These are phyloP conservation scores for Pleurotus djamor DNA, from an alignment of 768 basidiomycete species.

Conservation along the genomic window DNA sequence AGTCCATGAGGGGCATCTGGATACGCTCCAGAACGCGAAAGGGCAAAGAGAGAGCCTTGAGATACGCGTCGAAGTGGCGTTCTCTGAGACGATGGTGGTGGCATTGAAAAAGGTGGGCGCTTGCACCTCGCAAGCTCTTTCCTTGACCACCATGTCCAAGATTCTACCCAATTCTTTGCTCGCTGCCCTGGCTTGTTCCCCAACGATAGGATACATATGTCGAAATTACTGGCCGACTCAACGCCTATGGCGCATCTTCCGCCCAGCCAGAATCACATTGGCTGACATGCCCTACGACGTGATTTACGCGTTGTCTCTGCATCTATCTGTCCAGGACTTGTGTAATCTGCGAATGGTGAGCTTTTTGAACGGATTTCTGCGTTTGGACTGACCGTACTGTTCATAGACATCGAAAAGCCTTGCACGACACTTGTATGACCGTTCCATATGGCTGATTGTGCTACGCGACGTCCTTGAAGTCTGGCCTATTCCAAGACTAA, in stretches of 20 bases:
- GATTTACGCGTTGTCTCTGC: neutral
- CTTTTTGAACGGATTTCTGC: too few relatives aligned
- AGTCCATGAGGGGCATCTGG: conserved; percentile 81
- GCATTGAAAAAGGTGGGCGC: neutral
- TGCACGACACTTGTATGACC: neutral
- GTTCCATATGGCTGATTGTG: conserved; percentile 1
- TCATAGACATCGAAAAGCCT: neutral
- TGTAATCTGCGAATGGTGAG: neutral
- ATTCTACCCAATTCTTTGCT: too few relatives aligned
- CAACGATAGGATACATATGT: too few relatives aligned
- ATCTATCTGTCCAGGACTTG: neutral
- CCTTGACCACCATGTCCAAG: too few relatives aligned
- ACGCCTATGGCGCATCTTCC: too few relatives aligned
- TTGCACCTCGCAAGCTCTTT: too few relatives aligned
- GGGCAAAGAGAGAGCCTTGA: conserved; percentile 84
- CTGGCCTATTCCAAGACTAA: neutral
- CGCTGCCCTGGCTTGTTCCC: too few relatives aligned
- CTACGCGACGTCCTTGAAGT: neutral
- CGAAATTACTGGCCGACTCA: too few relatives aligned
- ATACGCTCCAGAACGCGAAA: conserved; percentile 74
- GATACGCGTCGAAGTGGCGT: conserved; percentile 90
- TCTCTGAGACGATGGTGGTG: conserved; percentile 52
- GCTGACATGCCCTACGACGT: neutral
- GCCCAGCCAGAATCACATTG: neutral
- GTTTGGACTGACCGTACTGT: too few relatives aligned